Base-by-base conservation (phyloP, 768 basidiomycete genomes). In the Boletus speciosus region DNA sequence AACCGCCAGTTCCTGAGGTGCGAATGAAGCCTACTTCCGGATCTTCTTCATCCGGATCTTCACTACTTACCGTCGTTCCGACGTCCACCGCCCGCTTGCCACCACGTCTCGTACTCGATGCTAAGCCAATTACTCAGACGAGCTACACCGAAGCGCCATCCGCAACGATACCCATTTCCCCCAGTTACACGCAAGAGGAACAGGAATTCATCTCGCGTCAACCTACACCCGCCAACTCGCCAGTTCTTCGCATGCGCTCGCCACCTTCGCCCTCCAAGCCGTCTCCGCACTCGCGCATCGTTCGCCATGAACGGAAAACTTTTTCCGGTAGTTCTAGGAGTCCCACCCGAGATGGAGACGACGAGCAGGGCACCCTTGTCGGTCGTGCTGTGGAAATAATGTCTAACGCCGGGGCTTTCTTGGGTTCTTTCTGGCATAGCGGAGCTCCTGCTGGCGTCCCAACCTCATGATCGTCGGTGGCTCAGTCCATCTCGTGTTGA, bases 341-440 rank as follows among this genome's bases (percentile, higher is more conserved):
- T 52, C 69, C 69, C 21, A 55, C 47, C 5, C 63, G 68, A 61
- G 43, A 52, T 35, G 60, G 54, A 41, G 67, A 64, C 36, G 62
- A 67, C 16, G 65, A 69, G 37, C 68, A 66, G 21, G 77, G 74
- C 5, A 79, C 75, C 36, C 71, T 86, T 21, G 80, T 81, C 23
- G 79, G 81, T 15, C 75, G 81, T 45, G 84, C 91, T 23, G 88
- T 85, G 19, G 90, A 87, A 49, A 88, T 94, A 38, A 87, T 93
- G 54, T 85, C 82, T 41, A 84, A 80, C 48, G 92, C 92, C 2
- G 85, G 89, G 19, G 88, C 88, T 41, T 84, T 87, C 61, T 65
- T 93, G 19, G 88, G 90, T 21, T 73, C 78, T 21, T 72, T 85
- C 55, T 85, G 82, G 83, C 71, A 72, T 52, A 63, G 37, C 41